Conservation (phyloP, 2,329 filamentous ascomycete species). For the Pseudogymnoascus sp. region DNA sequence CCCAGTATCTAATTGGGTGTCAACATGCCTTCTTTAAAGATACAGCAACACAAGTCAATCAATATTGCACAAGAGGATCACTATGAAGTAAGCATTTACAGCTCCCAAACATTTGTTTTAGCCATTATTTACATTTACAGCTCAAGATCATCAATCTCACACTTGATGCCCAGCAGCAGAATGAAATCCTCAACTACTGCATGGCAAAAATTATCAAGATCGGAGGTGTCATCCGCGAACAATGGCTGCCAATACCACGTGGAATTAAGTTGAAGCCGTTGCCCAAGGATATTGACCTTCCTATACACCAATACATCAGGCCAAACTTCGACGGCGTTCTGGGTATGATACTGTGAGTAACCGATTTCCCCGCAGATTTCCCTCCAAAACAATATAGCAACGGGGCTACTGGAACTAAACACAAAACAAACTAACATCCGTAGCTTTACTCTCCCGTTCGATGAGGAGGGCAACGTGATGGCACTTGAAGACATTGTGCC, state of each 20-base stretch:
- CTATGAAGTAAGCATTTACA: background rate
- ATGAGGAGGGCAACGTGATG: background rate
- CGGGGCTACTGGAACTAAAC: background rate
- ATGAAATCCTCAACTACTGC: background rate
- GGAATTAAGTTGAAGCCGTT: background rate
- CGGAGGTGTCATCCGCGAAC: slow-evolving; percentile 2
- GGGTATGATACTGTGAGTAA: slow-evolving; percentile 1
- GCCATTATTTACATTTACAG: background rate
- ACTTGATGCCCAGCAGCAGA: background rate
- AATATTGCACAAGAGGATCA: background rate
- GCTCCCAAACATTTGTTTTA: background rate
- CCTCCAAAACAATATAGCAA: background rate
- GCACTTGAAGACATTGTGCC: background rate
- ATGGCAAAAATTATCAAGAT: slow-evolving; percentile 4
- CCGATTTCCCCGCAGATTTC: background rate
- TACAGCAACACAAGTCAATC: background rate
- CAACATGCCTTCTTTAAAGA: background rate
- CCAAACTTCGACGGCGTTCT: background rate
- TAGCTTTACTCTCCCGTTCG: background rate
- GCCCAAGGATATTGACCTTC: background rate
- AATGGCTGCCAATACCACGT: background rate
- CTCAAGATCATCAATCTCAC: slow-evolving; percentile 2
- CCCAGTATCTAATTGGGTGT: background rate
- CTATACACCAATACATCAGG: background rate
- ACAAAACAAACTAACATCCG: background rate